Evolutionary conservation across 164 flowering plant species (phyloP), one percentile per base, ranked within the genome.

Genomic region (Kingdonia uniflora): DNA sequence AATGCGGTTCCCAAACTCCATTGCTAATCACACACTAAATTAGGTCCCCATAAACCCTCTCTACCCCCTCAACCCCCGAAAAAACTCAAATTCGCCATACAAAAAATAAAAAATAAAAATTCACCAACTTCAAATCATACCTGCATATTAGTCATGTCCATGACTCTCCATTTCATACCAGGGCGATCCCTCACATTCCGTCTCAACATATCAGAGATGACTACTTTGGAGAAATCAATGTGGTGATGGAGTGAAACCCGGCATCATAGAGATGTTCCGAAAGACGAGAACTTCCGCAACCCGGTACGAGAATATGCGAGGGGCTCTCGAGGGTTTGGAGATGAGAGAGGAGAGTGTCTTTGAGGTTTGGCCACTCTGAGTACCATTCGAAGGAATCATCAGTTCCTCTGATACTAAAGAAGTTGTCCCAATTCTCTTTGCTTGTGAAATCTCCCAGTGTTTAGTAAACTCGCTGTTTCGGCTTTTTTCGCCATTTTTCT

Each of bases 111-210:
- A n/a, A n/a, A n/a, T n/a, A n/a, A n/a, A n/a, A n/a, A n/a, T n/a
- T n/a, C n/a, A n/a, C n/a, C n/a, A n/a, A n/a, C n/a, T n/a, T n/a
- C 44, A 14, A 20, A 3, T 5, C 21, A 10, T 12, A 89, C 97
- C 97, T 85, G 95, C 95, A 91, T 76, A 15, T 45, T 20, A 14
- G 96, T 87, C 80, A 87, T 91, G 67, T 87, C 96, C 98, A 87
- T 87, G 55, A 87, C 86, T 14, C 98, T 84, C 98, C 98, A 91
- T 35, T 69, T 71, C 98, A 91, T 87, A 19, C 47, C 69, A 0
- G 96, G 92, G 14, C 98, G 74, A 1, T 62, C 51, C 22, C 95
- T 60, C 0, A 87, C 71, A 62, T 87, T 84, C 17, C 83, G 71
- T 25, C 95, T 72, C 60, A 91, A 57, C 96, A 87, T 87, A 47